phyloP scores from a whole-genome alignment of 805 yeast species.

The Candida incommunis region DNA sequence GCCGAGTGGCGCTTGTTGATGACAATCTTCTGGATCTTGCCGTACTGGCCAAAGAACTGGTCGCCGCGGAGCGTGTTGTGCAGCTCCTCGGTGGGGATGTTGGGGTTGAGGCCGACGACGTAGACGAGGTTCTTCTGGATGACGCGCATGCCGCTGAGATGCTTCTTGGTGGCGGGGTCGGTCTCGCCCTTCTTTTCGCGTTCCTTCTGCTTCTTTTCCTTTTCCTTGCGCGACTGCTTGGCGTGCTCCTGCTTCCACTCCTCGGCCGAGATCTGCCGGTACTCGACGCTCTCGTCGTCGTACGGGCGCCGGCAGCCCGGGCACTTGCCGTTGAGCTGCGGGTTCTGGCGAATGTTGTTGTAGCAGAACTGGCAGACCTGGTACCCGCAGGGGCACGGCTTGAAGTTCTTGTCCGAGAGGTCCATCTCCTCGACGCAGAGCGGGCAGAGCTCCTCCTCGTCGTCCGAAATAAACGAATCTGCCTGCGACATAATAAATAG shows the following conservation, averaged over 20 bases:
- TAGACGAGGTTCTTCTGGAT: conserved; percentile 94
- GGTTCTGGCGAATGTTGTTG: conserved; percentile 89
- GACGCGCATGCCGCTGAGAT: conserved; percentile 94
- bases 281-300: conserved; percentile 87
- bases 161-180: conserved; percentile 51
- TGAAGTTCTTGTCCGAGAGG: conserved; percentile 86
- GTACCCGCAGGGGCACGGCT: conserved; percentile 99
- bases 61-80: conserved; percentile 75
- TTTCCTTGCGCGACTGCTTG: conserved; percentile 67
- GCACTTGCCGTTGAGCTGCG: conserved; percentile 89
- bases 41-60: conserved; percentile 96
- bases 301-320: conserved; percentile 95
- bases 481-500: conserved; percentile 12
- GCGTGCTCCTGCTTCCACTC: conserved; percentile 75
- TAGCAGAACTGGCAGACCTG: conserved; percentile 97
- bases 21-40: conserved; percentile 86
- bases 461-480: conserved; percentile 58
- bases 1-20: conserved; percentile 60
- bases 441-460: conserved; percentile 75
- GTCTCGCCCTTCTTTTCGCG: conserved; percentile 85
- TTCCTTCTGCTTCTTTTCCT: conserved; percentile 61
- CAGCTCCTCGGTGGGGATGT: conserved; percentile 71
- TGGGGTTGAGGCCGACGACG: conserved; percentile 88
- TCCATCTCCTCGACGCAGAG: conserved; percentile 97
- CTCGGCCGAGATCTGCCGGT: conserved; percentile 68